Evolutionary conservation across 345 rosid genomes (phyloP), one percentile per base, ranked within the genome.

Genomic region (Microthlaspi erraticum): DNA sequence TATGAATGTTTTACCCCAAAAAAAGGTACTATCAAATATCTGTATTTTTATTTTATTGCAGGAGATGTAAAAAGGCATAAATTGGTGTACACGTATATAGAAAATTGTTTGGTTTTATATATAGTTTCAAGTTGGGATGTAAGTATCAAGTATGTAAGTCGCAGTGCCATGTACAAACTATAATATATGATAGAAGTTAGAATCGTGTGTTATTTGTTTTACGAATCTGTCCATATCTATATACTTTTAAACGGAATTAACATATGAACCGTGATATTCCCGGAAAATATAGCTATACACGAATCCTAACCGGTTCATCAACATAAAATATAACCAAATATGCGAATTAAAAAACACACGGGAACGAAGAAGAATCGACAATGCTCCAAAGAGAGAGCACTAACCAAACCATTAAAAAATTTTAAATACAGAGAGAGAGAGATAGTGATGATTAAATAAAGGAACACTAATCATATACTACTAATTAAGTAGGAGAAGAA

Each of bases 311-410:
- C 70, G 70, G 78, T 61, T 61, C 70, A 45, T 53, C 44, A 68
- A 68, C 74, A 61, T 68, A 75, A 42, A 75, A 75, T 68, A 75
- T 75, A 61, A 61, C 11, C 32, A 68, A 29, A 75, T 68, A 61
- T 55, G 70, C 44, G 45, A 68, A 45, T 68, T 44, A 46, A 52
- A 49, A 66, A 36, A 19, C 43, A 51, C 49, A 66, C 2, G 4
- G 20, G 56, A 57, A 33, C 31, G 60, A 13, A 49, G 65, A 68
- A 68, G 64, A 75, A 75, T 75, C 78, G 74, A 68, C 26, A 17
- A 57, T 53, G 58, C 56, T 75, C 69, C 68, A 67, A 75, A 68
- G 74, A 54, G 53, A 68, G 78, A 68, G 78, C 78, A 75, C 74
- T 75, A 60, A 45, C 78, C 16, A 68, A 36, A 44, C 23, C 58